Evolutionary conservation across 2,329 filamentous ascomycete genomes (phyloP), one percentile per base, ranked within the genome.

Genomic region (Curvularia verruculosa): DNA sequence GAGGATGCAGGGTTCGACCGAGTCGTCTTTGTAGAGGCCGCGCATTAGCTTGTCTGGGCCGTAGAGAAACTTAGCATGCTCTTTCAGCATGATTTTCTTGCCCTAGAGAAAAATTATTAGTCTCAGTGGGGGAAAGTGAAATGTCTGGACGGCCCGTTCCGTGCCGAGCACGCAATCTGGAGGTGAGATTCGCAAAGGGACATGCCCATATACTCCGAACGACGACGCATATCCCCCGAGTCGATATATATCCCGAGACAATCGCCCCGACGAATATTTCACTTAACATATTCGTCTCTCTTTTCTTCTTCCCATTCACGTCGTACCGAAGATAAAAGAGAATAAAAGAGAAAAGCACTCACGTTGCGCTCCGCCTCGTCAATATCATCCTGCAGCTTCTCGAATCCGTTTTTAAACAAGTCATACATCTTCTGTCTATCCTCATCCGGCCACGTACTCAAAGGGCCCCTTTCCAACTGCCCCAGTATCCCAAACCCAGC

Each of bases 81-180:
- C 61, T 43, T 66, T 65, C 15, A 63, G 21, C 8, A 66, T 56
- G 21, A 54, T 45, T 44, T 58, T 46, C 8, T 63, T 65, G 10
- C 48, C 54, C 64, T 19, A 45, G 0, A 23, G 3, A 3, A 39
- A 3, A 31, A 8, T 5, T n/a, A n/a, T 19, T 18, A 23, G 36
- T 3, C 7, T 49, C 24, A n/a, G 47, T 34, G 36, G 37, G 21
- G 18, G 18, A 13, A 18, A 18, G 34, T 2, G 23, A 3, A 2
- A 2, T 13, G 13, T 31, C 10, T 6, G 5, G 21, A 21, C 24
- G 34, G 31, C 23, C 24, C 24, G 23, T 18, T 24, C 28, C 18
- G 21, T 34, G 10, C 46, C 37, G 9, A 24, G 56, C 61, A 62
- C 57, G 56, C 44, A 46, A 60, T 60, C 19, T 21, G 3, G 29